Evolutionary conservation across 2,329 filamentous ascomycete species (phyloP), one percentile per base, ranked within the genome.

Genomic region (Balansia obtecta): DNA sequence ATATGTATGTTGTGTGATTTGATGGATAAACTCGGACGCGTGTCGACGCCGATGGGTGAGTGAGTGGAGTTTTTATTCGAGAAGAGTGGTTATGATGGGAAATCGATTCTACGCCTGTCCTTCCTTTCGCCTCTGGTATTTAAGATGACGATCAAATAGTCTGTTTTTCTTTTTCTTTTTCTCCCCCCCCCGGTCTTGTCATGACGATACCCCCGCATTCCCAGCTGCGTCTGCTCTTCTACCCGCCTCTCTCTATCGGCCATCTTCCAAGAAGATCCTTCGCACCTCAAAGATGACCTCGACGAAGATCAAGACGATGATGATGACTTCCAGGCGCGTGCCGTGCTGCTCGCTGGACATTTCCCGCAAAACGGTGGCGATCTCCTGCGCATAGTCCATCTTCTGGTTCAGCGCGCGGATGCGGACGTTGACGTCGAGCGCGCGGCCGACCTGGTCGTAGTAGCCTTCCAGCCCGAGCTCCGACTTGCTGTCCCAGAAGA

Each of bases 321-420:
- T 97, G 59, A 94, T 94, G 85, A 88, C 91, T 69, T 97, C 93
- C 11, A 98, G 74, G 50, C 88, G 76, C 32, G 90, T 80, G 15
- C 88, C 86, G 63, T 97, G 89, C 64, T 88, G 88, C 72, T 97
- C 90, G 63, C 86, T 94, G 50, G 94, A 75, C 63, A 90, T 83
- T 65, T 96, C 88, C 52, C 93, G 76, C 54, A 97, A 70, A 15
- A 97, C 90, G 48, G 76, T 87, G 7, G 93, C 89, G 64, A 96
- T 96, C 66, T 97, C 91, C 61, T 93, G 87, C 1, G 91, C 93
- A 65, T 98, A 97, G 62, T 95, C 91, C 80, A 98, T 94, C 71
- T 95, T 95, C 70, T 95, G 88, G 65, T 98, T 98, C 58, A 97
- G 70, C 16, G 88, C 83, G 60, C 86, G 87, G 69, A 97, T 97